A percentile compares a stretch with the other conserved stretches of the same genome.
Evolutionary conservation across 768 basidiomycete genomes (phyloP).

Genomic region (Leccinellum albellum): DNA sequence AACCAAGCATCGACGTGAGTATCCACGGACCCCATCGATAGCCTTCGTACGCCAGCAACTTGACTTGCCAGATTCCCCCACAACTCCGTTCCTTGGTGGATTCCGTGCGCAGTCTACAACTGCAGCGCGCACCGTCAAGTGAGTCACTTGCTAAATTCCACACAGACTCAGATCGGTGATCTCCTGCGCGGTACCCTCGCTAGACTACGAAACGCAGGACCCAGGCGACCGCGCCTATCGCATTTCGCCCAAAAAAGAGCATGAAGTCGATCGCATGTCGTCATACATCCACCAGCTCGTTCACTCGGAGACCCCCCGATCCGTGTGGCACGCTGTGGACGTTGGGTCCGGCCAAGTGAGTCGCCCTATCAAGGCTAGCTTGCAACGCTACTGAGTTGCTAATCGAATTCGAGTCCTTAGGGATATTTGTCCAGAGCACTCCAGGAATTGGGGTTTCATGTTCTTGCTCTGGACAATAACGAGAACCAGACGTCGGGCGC

Average conservation of each 20-base stretch:
- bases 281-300: slow-evolving; percentile 43
- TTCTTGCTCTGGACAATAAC: slow-evolving; percentile 68
- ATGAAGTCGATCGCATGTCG: slow-evolving; percentile 67
- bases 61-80: slow-evolving; percentile 19
- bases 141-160: background rate
- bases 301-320: slow-evolving; percentile 22
- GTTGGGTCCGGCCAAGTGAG: slow-evolving; percentile 69
- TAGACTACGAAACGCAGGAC: slow-evolving; percentile 7
- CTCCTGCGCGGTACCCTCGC: background rate
- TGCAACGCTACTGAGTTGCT: background rate
- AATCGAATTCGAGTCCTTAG: slow-evolving; percentile 28
- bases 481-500: slow-evolving; percentile 58
- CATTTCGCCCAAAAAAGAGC: slow-evolving; percentile 74
- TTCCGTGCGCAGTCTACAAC: slow-evolving; percentile 24
- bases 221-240: slow-evolving; percentile 32
- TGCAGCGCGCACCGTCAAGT: slow-evolving; percentile 21
- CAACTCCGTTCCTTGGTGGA: slow-evolving; percentile 22
- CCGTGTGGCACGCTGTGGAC: slow-evolving; percentile 54
- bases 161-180: background rate
- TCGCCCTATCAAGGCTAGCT: slow-evolving; percentile 2
- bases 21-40: background rate
- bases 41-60: background rate
- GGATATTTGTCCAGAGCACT: slow-evolving; percentile 61
- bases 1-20: slow-evolving; percentile 14
- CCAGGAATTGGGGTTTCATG: slow-evolving; percentile 35